Evolutionary conservation across 805 yeast genomes (phyloP), one percentile per base, ranked within the genome.

Genomic region (Candida gorgasii): DNA sequence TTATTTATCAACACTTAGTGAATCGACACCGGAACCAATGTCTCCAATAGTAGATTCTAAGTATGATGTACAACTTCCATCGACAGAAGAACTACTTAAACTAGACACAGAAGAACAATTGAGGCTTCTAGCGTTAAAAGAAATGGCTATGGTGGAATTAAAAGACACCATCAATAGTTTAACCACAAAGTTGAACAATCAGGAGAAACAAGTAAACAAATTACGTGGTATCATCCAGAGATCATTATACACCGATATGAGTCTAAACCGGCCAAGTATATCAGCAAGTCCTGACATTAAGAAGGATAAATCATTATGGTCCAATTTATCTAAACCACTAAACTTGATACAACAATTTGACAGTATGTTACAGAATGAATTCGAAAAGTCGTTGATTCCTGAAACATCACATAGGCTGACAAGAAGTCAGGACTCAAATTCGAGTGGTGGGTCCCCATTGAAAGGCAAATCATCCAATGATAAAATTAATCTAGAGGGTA

Each of bases 271-370:
- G 26, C 53, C 48, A 20, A 23, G 58, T 9, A 52, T 47, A 22
- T 47, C 47, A 26, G 56, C 59, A 37, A 58, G 57, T 31, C 63
- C 63, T 42, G 62, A 26, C 61, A 55, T 11, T 60, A 58, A 43
- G 63, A 27, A 19, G 22, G 44, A 23, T 35, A 17, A 23, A 18
- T 52, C 57, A 27, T 26, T 66, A 18, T 65, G 70, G 71, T 47
- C 51, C 15, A 65, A 61, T 35, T 48, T 65, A 26, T 59, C 79
- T 3, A 80, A 76, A 51, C 85, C 89, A 1, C 65, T 84, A 33
- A 76, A 71, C 35, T 67, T 82, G 39, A 69, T 84, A 36, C 87
- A 81, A 50, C 87, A 81, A 47, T 75, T 84, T 53, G 92, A 84
- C 57, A 79, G 76, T 40, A 67, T 82, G 59, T 64, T 84, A 23